Percentiles rank a stretch among this genome's conserved stretches.
Evolutionary conservation across 495 filamentous ascomycete species (phyloP).

Genomic region (Immersiella caudata): DNA sequence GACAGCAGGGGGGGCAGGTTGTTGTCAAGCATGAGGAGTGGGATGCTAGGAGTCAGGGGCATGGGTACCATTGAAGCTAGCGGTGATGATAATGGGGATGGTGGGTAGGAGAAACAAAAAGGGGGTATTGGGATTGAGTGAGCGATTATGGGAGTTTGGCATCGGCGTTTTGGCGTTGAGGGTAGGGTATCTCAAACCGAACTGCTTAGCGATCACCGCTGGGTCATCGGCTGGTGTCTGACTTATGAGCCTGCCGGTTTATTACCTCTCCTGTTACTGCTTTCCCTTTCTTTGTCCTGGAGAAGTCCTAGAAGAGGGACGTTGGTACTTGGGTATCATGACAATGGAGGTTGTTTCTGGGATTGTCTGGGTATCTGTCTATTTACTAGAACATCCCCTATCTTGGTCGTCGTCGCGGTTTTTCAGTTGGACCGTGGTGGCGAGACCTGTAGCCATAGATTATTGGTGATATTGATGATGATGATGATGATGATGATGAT

Average conservation of each 20-base stretch:
- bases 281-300: no score
- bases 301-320: no score
- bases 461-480: background rate
- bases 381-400: background rate
- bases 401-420: background rate
- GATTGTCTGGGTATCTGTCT: background rate
- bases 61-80: conserved; percentile 9
- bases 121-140: background rate
- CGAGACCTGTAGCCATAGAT: background rate
- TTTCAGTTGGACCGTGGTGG: background rate
- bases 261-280: no score
- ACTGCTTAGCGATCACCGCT: no score
- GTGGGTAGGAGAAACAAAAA: background rate
- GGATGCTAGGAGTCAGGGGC: conserved; percentile 18
- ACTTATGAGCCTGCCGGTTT: no score
- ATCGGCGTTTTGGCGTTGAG: no score
- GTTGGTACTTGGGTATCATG: no score
- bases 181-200: no score
- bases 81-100: background rate
- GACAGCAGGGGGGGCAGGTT: conserved; percentile 20
- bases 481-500: background rate
- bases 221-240: no score
- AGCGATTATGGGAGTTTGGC: background rate
- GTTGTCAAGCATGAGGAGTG: conserved; percentile 45
- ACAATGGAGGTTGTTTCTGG: no score